Percentiles rank a stretch among this genome's conserved stretches.
These are phyloP conservation scores for Magnaporthiopsis rhizophila DNA, from an alignment of 2,329 filamentous ascomycete genomes.

Conservation along the genomic window DNA sequence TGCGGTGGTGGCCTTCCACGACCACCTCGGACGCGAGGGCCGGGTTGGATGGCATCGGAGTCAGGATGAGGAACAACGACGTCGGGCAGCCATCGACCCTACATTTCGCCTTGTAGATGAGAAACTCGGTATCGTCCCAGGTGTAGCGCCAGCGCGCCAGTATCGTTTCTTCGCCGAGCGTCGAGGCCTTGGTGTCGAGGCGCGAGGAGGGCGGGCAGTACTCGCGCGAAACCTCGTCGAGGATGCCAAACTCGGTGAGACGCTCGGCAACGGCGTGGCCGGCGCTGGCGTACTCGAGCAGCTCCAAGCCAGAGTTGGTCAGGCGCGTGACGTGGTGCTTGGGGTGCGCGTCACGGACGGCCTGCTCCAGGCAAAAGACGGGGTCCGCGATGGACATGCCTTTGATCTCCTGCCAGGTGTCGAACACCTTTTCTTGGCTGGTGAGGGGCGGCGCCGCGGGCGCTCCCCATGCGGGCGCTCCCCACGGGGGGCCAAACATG, in stretches of 20 bases:
- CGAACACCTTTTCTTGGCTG: too few species aligned
- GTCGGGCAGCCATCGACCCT: neutral
- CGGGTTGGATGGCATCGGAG: neutral
- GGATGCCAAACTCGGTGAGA: neutral
- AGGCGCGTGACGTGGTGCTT: neutral
- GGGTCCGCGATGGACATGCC: neutral
- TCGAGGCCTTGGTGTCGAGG: neutral
- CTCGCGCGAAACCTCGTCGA: neutral
- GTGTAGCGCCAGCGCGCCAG: neutral
- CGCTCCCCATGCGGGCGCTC: too few species aligned
- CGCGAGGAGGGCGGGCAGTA: neutral
- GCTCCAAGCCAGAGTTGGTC: neutral
- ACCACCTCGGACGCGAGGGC: neutral
- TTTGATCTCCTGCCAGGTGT: neutral
- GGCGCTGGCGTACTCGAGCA: neutral
- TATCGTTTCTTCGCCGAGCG: neutral
- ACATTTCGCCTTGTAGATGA: neutral
- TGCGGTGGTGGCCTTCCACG: slow-evolving; percentile 2
- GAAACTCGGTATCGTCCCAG: neutral
- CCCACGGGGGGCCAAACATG: too few species aligned
- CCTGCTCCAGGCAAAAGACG: neutral
- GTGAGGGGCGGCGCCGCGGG: too few species aligned
- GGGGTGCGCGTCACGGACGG: neutral
- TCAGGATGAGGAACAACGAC: neutral
- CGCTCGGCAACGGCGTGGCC: neutral